Base-by-base conservation (phyloP, 2,329 filamentous ascomycete species). In the Metarhizium humberi region DNA sequence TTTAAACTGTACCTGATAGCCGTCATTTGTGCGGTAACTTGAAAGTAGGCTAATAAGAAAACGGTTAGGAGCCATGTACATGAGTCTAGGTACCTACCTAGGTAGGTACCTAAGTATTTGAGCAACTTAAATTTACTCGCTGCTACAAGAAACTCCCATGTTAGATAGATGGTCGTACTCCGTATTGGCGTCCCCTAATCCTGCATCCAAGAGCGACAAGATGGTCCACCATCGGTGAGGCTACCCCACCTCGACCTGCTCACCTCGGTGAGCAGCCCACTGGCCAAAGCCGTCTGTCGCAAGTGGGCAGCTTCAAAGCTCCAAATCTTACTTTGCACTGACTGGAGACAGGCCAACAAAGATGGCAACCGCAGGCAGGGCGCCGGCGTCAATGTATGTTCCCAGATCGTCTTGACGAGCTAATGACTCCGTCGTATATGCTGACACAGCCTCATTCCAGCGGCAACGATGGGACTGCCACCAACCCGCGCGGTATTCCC, bases 401-500 rank as follows among this genome's bases (percentile, higher is more conserved):
- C 7, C 8, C 10, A 20, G 34, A 29, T 6, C 5, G 30, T 13
- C 6, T 25, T n/a, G 6, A n/a, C 30, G 36, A 2, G 18, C 38
- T 16, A 3, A 4, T 29, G 18, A 38, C 29, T 45, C 16, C 42
- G 14, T 20, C 5, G 13, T 46, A 20, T 34, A 18, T 48, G 13
- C 54, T 58, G 50, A 57, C 50, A 14, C 2, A 38, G 10, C 18
- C 30, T 36, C 13, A 32, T 13, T 46, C 34, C 51, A 68, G 66
- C 55, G 63, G 64, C 59, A 69, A 79, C 64, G 79, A 78, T 69
- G 72, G 71, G 36, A 75, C 81, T 45, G 70, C 80, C 50, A 87
- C 87, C 57, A 95, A 95, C 71, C 87, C 88, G 50, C 81, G 90
- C 64, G 90, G 90, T 58, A 95, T 95, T 58, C 90, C 90, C 29